phyloP scores from a whole-genome alignment of 129 eudicot genomes.

The Rutidosis leptorrhynchoides region DNA sequence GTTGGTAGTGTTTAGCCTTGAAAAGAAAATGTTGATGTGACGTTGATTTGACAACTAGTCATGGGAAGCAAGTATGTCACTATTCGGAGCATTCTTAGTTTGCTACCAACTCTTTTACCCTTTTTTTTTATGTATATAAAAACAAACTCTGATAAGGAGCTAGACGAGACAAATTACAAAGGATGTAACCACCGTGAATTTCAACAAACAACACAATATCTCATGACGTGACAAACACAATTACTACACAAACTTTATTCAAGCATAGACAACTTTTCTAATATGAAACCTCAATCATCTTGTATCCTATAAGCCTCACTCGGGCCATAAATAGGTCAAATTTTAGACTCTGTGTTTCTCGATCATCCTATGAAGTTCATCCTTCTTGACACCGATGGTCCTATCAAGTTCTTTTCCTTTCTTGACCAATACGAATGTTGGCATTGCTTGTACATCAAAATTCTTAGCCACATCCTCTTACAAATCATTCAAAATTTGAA shows the following conservation, averaged over 20 bases:
- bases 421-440: conserved; percentile 64
- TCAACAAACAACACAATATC: conserved; percentile 13
- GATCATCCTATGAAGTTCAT: conserved; percentile 62
- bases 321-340: background rate
- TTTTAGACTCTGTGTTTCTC: conserved; percentile 57
- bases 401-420: conserved; percentile 67
- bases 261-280: background rate
- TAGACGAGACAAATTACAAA: too few relatives aligned
- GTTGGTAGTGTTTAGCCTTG: too few relatives aligned
- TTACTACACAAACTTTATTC: conserved; percentile 28
- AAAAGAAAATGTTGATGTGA: too few relatives aligned
- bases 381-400: conserved; percentile 69
- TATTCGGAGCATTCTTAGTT: too few relatives aligned
- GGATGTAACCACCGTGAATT: too few relatives aligned
- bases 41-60: too few relatives aligned
- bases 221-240: conserved; percentile 1
- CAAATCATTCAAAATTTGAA: background rate
- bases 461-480: conserved; percentile 68
- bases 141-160: too few relatives aligned
- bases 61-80: too few relatives aligned
- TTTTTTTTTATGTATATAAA: too few relatives aligned
- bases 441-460: conserved; percentile 70
- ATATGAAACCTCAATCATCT: background rate
- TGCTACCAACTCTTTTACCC: too few relatives aligned
- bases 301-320: conserved; percentile 2